Conservation (phyloP, 176 grass and related monocot species). For the Panicum miliaceum region DNA sequence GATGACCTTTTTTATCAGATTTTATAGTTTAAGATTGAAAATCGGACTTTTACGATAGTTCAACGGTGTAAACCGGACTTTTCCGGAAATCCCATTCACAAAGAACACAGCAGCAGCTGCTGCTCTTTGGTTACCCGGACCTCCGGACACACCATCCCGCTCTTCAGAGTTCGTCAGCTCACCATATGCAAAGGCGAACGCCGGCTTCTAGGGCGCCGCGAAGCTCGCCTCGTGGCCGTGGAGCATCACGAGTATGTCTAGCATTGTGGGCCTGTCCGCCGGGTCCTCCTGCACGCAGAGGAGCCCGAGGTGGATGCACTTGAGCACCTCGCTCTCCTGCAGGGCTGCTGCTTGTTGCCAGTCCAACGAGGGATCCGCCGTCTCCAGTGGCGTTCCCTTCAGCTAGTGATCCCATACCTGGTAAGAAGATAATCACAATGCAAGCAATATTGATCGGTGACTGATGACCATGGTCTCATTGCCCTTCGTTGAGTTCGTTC, state of each 20-base stretch:
- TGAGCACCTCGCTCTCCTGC: conserved; percentile 37
- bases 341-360: neutral
- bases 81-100: neutral
- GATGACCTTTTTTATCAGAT: too few species aligned
- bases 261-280: conserved; percentile 16
- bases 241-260: conserved; percentile 37
- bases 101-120: neutral
- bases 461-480: too few species aligned
- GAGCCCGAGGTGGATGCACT: conserved; percentile 40
- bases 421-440: neutral
- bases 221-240: neutral
- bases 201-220: neutral
- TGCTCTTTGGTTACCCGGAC: neutral
- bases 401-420: conserved; percentile 51
- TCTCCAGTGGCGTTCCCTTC: neutral
- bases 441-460: neutral
- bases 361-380: conserved; percentile 13
- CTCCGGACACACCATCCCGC: neutral
- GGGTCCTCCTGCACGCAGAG: conserved; percentile 47
- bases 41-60: too few species aligned
- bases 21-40: too few species aligned
- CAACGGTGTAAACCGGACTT: too few species aligned
- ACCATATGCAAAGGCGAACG: neutral
- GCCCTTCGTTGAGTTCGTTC: too few species aligned
- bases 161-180: too few species aligned